Evolutionary conservation across 2,329 filamentous ascomycete genomes (phyloP), one percentile per base, ranked within the genome.

Genomic region (Sordariomycetes sp.): DNA sequence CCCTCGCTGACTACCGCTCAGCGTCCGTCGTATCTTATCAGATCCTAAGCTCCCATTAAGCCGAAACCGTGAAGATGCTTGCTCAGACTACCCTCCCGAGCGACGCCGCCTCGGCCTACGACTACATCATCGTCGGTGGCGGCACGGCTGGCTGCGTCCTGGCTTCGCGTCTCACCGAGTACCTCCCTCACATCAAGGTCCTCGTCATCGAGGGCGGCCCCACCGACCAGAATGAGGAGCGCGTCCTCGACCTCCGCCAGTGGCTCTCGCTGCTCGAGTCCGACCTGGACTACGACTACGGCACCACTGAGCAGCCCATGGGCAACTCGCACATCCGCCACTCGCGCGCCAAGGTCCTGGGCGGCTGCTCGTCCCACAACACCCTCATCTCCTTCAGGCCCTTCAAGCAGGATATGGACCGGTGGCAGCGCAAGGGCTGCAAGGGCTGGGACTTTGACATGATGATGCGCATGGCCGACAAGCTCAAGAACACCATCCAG

Each of bases 351-450:
- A 95, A 95, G 76, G 90, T 96, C 45, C 80, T 96, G 34, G 90
- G 90, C 63, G 90, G 90, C 63, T 96, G 90, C 78, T 95, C 90
- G 52, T 92, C 87, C 59, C 90, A 95, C 79, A 96, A 96, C 74
- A 95, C 90, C 22, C 78, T 95, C 65, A 95, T 96, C 70, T 94
- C 88, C 20, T 95, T 95, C 81, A 83, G 90, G 28, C 89, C 90
- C 8, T 95, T 95, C 67, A 84, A 90, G 70, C 91, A 95, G 70
- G 90, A 96, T 71, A 82, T 88, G 74, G 80, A 89, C 67, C 80
- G 88, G 64, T 96, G 90, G 90, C 85, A 91, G 65, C 81, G 80
- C 35, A 76, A 89, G 66, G 90, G 90, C 60, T 90, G 87, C 74
- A 82, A 81, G 67, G 90, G 90, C 65, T 96, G 90, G 90, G 83